These are phyloP conservation scores for Hyaloperonospora brassicae DNA, from an alignment of 352 stramenopile species.

Conservation along the genomic window DNA sequence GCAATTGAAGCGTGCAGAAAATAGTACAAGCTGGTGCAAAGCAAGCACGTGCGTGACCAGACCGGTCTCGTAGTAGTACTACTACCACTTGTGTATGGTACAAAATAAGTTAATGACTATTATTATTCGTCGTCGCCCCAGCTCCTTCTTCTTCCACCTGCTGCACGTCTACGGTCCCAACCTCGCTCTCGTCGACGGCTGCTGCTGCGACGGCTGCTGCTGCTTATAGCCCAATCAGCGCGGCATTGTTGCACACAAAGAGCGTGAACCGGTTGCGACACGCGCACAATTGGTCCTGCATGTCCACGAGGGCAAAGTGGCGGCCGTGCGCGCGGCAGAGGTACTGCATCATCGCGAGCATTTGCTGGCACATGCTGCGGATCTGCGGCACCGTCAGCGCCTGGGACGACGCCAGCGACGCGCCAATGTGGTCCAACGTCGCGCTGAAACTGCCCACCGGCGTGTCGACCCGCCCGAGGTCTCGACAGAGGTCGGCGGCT, in stretches of 20 bases:
- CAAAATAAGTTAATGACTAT: too few species aligned
- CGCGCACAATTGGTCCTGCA: conserved; percentile 58
- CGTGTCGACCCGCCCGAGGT: conserved; percentile 35
- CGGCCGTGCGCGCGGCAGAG: conserved; percentile 54
- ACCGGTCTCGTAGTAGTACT: too few species aligned
- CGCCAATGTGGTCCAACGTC: conserved; percentile 36
- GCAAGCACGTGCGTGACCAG: too few species aligned
- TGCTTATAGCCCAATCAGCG: conserved; percentile 51
- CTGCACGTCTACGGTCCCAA: too few species aligned
- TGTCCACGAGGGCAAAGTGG: conserved; percentile 64
- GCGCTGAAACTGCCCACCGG: conserved; percentile 25
- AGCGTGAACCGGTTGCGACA: conserved; percentile 69
- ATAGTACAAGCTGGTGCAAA: too few species aligned
- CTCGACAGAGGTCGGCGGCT: conserved; percentile 43
- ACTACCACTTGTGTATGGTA: too few species aligned
- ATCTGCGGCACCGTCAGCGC: conserved; percentile 49
- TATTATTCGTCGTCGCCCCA: too few species aligned
- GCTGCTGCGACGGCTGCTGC: neutral
- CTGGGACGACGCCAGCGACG: conserved; percentile 38
- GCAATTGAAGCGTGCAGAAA: too few species aligned
- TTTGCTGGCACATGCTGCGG: conserved; percentile 56
- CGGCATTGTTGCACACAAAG: conserved; percentile 66
- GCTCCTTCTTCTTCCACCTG: too few species aligned
- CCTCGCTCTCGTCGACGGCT: too few species aligned
- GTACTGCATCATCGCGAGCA: conserved; percentile 69